Evolutionary conservation across 768 basidiomycete genomes (phyloP).

Genomic region (Russula olivacea): DNA sequence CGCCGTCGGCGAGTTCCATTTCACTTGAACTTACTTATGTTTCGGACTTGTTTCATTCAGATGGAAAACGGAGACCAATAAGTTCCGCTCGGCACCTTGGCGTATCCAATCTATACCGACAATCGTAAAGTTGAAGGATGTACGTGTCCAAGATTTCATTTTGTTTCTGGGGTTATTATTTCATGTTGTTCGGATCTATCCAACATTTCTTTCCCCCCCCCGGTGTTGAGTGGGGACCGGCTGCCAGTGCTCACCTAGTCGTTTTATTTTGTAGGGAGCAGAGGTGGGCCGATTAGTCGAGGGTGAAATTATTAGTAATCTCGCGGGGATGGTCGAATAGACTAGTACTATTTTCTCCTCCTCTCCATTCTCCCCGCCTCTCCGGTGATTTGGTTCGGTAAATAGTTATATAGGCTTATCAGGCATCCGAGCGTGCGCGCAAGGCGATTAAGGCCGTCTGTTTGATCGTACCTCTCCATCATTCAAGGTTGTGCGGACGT

Average conservation of each 20-base stretch:
- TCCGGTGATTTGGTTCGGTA: neutral
- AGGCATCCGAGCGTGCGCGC: no score
- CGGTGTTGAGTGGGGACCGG: neutral
- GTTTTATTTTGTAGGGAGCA: conserved; percentile 13
- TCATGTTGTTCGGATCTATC: neutral
- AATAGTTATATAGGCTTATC: no score
- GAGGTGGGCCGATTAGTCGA: conserved; percentile 26
- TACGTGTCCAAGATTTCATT: conserved; percentile 35
- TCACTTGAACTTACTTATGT: neutral
- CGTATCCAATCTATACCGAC: conserved; percentile 56
- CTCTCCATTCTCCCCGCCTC: neutral
- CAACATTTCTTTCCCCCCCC: neutral
- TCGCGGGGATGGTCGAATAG: conserved; percentile 11
- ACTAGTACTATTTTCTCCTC: neutral
- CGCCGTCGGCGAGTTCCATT: neutral
- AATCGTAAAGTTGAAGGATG: conserved; percentile 54
- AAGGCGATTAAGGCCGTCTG: neutral
- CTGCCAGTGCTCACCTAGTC: neutral
- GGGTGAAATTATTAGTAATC: conserved; percentile 17
- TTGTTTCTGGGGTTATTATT: neutral
- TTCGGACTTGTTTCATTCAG: conserved; percentile 36
- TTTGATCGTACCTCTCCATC: neutral
- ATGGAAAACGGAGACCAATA: conserved; percentile 58
- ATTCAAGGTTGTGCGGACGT: neutral
- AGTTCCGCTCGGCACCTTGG: conserved; percentile 61